A percentile compares a stretch with the other conserved stretches of the same genome.
Conservation (phyloP, 345 rosid species). For the Cardiospermum halicacabum region DNA sequence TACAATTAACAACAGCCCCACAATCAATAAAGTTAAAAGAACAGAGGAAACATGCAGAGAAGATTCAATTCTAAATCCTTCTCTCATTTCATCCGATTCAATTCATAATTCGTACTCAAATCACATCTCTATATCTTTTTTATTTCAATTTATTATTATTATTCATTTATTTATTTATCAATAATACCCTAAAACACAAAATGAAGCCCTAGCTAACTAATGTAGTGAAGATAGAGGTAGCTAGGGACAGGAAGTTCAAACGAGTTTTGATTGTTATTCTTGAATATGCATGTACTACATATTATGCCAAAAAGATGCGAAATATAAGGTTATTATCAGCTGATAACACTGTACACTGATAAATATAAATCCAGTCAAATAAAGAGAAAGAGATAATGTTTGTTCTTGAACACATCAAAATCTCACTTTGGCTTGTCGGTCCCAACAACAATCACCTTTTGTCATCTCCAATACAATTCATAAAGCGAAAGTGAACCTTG, state of each 20-base stretch:
- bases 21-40: background rate
- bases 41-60: background rate
- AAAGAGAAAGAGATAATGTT: slow-evolving; percentile 8
- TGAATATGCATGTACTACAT: background rate
- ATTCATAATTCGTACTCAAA: too few relatives aligned
- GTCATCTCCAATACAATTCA: slow-evolving; percentile 34
- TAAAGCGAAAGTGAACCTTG: slow-evolving; percentile 18
- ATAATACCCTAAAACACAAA: too few relatives aligned
- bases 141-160: too few relatives aligned
- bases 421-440: slow-evolving; percentile 18
- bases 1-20: background rate
- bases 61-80: too few relatives aligned
- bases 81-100: too few relatives aligned
- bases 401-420: slow-evolving; percentile 32
- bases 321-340: background rate
- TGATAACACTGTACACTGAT: background rate
- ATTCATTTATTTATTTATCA: too few relatives aligned
- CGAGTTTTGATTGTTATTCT: background rate
- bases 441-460: slow-evolving; percentile 39
- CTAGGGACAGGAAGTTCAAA: background rate
- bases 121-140: too few relatives aligned
- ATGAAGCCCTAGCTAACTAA: too few relatives aligned
- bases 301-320: background rate
- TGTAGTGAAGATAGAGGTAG: too few relatives aligned
- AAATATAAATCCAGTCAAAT: slow-evolving; percentile 15